Conservation (phyloP, 108 stramenopile genomes). For the Nannochloropsis gaditana region DNA sequence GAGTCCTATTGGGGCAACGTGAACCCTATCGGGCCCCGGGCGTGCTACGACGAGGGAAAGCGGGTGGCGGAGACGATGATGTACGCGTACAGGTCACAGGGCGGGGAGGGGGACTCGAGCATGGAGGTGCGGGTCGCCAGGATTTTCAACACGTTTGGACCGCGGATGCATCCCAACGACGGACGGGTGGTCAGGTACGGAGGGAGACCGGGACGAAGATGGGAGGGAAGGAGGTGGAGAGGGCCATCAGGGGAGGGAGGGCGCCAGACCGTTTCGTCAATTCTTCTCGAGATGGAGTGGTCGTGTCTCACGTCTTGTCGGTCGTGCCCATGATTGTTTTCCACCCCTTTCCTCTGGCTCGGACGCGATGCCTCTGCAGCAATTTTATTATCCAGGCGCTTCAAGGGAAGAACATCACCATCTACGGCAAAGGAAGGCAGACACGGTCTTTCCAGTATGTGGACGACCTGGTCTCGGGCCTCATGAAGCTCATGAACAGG, state of each 20-base stretch:
- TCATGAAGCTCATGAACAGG: conserved; percentile 91
- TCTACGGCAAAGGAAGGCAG: conserved; percentile 91
- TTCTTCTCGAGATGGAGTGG: too few species aligned
- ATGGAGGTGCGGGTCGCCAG: conserved; percentile 94
- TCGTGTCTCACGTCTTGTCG: neutral
- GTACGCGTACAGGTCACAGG: conserved; percentile 87
- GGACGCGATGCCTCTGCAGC: conserved; percentile 32
- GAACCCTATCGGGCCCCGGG: conserved; percentile 90
- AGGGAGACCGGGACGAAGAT: conserved; percentile 38
- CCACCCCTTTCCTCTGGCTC: neutral
- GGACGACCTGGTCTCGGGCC: conserved; percentile 90
- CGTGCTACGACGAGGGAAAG: conserved; percentile 99
- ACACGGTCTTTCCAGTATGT: conserved; percentile 99
- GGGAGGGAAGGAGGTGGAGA: neutral
- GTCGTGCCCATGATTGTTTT: neutral
- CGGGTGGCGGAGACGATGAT: conserved; percentile 99
- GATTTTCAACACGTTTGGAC: conserved; percentile 99
- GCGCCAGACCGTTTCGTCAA: neutral
- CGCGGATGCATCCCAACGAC: conserved; percentile 97
- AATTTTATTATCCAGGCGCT: conserved; percentile 62
- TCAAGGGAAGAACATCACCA: conserved; percentile 86
- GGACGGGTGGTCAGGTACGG: conserved; percentile 95
- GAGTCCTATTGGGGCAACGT: conserved; percentile 98
- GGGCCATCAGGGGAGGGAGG: neutral
- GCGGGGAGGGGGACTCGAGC: neutral